phyloP scores from a whole-genome alignment of 164 flowering plant species.

The Vitis riparia region DNA sequence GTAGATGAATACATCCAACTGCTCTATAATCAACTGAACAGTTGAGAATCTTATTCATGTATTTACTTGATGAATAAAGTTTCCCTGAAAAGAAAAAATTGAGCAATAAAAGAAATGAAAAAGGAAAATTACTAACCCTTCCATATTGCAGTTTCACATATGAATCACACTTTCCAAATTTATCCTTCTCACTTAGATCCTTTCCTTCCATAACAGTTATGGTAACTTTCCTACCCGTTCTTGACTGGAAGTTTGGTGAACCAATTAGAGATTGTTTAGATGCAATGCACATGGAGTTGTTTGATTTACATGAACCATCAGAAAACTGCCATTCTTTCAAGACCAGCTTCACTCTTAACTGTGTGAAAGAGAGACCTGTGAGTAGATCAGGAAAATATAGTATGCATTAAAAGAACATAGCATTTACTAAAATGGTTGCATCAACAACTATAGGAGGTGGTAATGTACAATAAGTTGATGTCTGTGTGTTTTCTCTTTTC shows the following conservation, averaged over 20 bases:
- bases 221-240: constrained; percentile 78
- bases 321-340: constrained; percentile 91
- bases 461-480: too few species aligned
- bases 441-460: too few species aligned
- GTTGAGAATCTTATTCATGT: too few species aligned
- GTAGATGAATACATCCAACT: too few species aligned
- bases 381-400: background rate
- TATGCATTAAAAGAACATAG: too few species aligned
- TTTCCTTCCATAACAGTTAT: constrained; percentile 79
- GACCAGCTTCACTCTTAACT: constrained; percentile 77
- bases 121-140: constrained; percentile 45
- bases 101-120: background rate
- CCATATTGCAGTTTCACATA: constrained; percentile 94
- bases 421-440: too few species aligned
- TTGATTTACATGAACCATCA: constrained; percentile 66
- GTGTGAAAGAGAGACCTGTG: constrained; percentile 9
- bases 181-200: constrained; percentile 49
- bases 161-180: constrained; percentile 60
- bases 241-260: constrained; percentile 40
- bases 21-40: too few species aligned
- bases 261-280: constrained; percentile 49
- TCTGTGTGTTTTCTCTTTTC: too few species aligned
- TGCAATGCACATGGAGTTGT: constrained; percentile 16
- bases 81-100: background rate
- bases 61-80: too few species aligned